Conservation (phyloP, 345 rosid genomes). For the Arabis alpina region DNA sequence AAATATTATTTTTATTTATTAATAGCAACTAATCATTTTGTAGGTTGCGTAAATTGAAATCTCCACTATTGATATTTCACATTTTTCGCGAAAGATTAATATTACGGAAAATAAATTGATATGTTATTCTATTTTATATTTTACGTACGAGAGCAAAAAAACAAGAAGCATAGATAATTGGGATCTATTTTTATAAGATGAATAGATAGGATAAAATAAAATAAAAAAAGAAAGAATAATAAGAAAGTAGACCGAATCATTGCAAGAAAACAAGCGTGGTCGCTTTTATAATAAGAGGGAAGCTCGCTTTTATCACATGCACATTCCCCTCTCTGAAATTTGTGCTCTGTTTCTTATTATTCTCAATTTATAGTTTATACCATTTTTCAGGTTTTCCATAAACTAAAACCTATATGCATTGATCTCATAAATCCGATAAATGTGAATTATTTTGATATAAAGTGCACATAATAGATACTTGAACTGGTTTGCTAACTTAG, state of each 20-base stretch:
- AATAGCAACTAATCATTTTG: no score
- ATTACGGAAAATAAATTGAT: no score
- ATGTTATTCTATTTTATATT: neutral
- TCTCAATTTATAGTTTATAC: constrained; percentile 16
- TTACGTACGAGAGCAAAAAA: neutral
- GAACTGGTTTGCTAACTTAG: neutral
- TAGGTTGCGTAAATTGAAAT: no score
- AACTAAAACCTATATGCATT: constrained; percentile 16
- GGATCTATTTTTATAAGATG: constrained; percentile 1
- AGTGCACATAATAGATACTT: neutral
- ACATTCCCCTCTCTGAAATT: constrained; percentile 32
- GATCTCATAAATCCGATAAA: constrained; percentile 6
- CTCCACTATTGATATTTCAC: no score
- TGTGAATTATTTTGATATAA: neutral
- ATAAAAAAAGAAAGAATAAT: constrained; percentile 42
- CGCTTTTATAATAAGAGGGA: constrained; percentile 62
- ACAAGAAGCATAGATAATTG: constrained; percentile 11
- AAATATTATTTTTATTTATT: no score
- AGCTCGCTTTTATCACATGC: constrained; percentile 88
- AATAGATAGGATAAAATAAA: constrained; percentile 23
- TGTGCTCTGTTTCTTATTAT: constrained; percentile 35
- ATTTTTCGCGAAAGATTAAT: no score
- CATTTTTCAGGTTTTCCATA: constrained; percentile 10
- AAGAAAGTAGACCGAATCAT: constrained; percentile 76
- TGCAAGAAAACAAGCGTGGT: constrained; percentile 92